Percentiles rank a stretch among this genome's conserved stretches.
Evolutionary conservation across 2,329 filamentous ascomycete species (phyloP).

Genomic region (Orbilia brochopaga): DNA sequence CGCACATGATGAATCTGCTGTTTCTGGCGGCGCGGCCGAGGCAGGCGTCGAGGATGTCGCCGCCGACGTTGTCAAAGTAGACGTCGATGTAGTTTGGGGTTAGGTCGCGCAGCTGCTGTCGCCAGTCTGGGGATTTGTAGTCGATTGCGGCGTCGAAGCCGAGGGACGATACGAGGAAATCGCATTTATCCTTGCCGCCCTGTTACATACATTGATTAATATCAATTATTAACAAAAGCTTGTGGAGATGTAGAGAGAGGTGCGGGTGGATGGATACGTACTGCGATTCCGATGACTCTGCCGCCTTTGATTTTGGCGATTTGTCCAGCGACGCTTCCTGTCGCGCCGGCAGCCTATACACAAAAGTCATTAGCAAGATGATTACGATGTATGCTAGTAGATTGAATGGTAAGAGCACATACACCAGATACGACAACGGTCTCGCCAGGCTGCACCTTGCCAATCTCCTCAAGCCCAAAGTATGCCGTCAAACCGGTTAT

Average conservation of each 20-base stretch:
- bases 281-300: constrained; percentile 56
- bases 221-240: too few relatives aligned
- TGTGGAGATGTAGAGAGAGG: too few relatives aligned
- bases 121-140: constrained; percentile 71
- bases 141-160: constrained; percentile 73
- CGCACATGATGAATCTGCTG: constrained; percentile 74
- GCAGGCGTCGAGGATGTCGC: constrained; percentile 72
- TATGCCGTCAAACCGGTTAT: constrained; percentile 77
- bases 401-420: constrained; percentile 4
- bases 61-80: constrained; percentile 77
- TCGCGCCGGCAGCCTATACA: constrained; percentile 71
- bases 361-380: not conserved
- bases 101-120: constrained; percentile 66
- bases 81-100: constrained; percentile 70
- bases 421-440: constrained; percentile 75
- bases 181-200: constrained; percentile 72
- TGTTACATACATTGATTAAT: constrained; percentile 56
- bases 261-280: too few relatives aligned
- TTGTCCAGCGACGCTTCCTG: constrained; percentile 76
- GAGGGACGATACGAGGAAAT: constrained; percentile 69
- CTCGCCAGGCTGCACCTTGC: constrained; percentile 71
- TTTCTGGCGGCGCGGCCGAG: constrained; percentile 68
- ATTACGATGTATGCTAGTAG: not conserved
- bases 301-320: constrained; percentile 75
- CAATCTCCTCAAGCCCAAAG: constrained; percentile 74